phyloP scores from a whole-genome alignment of 495 filamentous ascomycete genomes.

The Delitschia confertaspora region DNA sequence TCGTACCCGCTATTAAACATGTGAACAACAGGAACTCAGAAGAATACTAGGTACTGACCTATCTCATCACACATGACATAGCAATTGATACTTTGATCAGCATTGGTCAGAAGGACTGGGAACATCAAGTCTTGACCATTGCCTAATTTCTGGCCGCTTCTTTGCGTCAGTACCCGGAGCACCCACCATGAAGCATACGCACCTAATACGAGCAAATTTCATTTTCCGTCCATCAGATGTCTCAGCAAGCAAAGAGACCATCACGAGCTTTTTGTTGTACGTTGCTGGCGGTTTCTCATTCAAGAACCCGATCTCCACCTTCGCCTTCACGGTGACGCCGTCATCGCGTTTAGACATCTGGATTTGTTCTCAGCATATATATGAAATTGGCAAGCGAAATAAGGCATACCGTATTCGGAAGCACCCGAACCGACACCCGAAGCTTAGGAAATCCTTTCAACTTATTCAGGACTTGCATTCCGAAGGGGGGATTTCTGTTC shows the following conservation, averaged over 20 bases:
- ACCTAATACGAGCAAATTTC: conserved; percentile 71
- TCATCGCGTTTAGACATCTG: conserved; percentile 36
- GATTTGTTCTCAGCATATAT: conserved; percentile 17
- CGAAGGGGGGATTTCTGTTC: conserved; percentile 76
- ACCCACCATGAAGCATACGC: conserved; percentile 8
- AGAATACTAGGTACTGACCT: conserved; percentile 40
- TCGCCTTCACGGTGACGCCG: conserved; percentile 51
- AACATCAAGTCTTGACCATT: conserved; percentile 56
- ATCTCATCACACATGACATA: conserved; percentile 84
- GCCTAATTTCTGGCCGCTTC: conserved; percentile 57
- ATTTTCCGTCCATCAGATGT: conserved; percentile 63
- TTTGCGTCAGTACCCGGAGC: conserved; percentile 20
- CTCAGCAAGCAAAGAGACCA: conserved; percentile 68
- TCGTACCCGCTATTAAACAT: conserved; percentile 60
- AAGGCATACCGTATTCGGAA: conserved; percentile 40
- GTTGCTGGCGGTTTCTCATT: conserved; percentile 55
- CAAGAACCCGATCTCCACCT: conserved; percentile 59
- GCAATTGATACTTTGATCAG: conserved; percentile 55
- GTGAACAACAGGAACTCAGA: neutral
- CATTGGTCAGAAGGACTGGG: conserved; percentile 45
- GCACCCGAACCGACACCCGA: conserved; percentile 47
- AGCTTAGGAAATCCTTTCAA: conserved; percentile 70
- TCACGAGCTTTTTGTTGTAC: conserved; percentile 55
- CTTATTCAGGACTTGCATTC: conserved; percentile 54
- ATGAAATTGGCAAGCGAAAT: neutral